Conservation (phyloP, 768 basidiomycete genomes). For the Leccinum uliginosum region DNA sequence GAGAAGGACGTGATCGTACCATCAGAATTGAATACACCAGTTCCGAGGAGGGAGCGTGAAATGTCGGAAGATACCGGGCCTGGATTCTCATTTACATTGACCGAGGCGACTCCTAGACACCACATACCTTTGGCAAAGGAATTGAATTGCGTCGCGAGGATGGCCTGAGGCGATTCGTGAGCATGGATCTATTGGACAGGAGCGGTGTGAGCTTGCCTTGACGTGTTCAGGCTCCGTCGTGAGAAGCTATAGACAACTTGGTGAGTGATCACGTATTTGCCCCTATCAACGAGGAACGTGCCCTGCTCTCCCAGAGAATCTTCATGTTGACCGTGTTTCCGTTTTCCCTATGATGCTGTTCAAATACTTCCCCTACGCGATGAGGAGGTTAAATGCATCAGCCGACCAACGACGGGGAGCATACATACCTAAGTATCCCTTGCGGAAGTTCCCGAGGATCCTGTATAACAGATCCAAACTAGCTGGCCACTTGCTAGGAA, state of each 20-base stretch:
- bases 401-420: background rate
- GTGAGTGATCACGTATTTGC: background rate
- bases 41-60: constrained; percentile 41
- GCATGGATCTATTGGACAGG: background rate
- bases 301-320: constrained; percentile 38
- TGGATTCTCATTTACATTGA: constrained; percentile 19
- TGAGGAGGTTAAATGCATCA: background rate
- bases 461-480: constrained; percentile 32
- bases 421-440: constrained; percentile 29
- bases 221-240: constrained; percentile 48
- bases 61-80: constrained; percentile 12
- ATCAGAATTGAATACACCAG: constrained; percentile 58
- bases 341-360: constrained; percentile 19
- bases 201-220: constrained; percentile 25
- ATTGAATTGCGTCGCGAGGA: constrained; percentile 43
- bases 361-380: constrained; percentile 27
- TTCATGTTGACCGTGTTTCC: constrained; percentile 32
- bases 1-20: constrained; percentile 26
- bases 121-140: constrained; percentile 38
- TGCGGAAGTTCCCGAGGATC: constrained; percentile 20
- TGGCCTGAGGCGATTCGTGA: constrained; percentile 25
- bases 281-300: constrained; percentile 16
- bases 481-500: constrained; percentile 34
- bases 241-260: constrained; percentile 31
- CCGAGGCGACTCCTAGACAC: constrained; percentile 5